Base-by-base conservation (phyloP, 2,329 filamentous ascomycete genomes). In the Fusarium buxicola region DNA sequence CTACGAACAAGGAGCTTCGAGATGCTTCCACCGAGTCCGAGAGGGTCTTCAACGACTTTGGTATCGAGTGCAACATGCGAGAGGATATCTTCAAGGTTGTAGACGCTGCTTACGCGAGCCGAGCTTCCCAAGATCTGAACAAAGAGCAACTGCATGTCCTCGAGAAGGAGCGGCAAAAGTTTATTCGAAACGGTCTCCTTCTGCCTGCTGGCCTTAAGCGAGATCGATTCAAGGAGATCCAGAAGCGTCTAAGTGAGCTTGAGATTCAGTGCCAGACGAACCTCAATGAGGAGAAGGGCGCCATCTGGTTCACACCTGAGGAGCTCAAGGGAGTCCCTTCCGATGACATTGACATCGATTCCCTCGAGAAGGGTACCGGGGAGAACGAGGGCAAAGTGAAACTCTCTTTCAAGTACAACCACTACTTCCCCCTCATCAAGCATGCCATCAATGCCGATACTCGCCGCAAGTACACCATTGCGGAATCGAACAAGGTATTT, bases 211-310 rank as follows among this genome's bases (percentile, higher is more conserved):
- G 90, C 2, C 80, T 84, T 5, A 81, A 92, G 78, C 80, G 91
- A 60, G 91, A 93, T 68, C 86, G 91, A 39, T 94, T 94, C 84
- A 94, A 93, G 81, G 90, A 90, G 76, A 93, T 94, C 78, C 92
- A 92, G 84, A 92, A 92, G 82, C 81, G 90, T 11, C 80, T 95
- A 53, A 91, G 88, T 65, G 85, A 90, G 74, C 84, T 94, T 66
- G 83, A 85, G 71, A 93, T 94, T 58, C 82, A 87, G 54, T 92
- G 92, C 76, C 86, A 90, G 72, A 93, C 92, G 81, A 91, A 90
- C 69, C 80, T 94, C 56, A 94, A 94, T 71, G 91, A 94, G 76
- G 92, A 95, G 78, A 89, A 89, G 68, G 89, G 89, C n/a, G 89
- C 88, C 3, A 78, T 94, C 48, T 95, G 91, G 91, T 90, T 94